Conservation (phyloP, 2,329 filamentous ascomycete genomes). For the Hymenoscyphus fraxineus region DNA sequence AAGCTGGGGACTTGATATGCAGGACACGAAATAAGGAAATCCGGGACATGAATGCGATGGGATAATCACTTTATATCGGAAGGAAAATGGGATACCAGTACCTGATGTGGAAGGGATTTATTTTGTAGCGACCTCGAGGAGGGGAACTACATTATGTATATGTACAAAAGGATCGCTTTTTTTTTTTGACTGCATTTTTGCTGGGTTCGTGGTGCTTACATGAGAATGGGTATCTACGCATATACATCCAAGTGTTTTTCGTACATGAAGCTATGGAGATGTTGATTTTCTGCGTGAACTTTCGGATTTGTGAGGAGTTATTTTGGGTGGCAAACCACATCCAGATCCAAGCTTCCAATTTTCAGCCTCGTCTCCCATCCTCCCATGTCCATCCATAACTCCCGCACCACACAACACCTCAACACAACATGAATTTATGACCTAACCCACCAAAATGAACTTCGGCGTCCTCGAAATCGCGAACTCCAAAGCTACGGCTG, state of each 20-base stretch:
- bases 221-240: slow-evolving; percentile 19
- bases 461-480: slow-evolving; percentile 82
- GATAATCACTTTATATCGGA: neutral
- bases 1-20: neutral
- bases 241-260: slow-evolving; percentile 1
- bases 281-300: neutral
- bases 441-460: slow-evolving; percentile 49
- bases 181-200: slow-evolving; percentile 19
- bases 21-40: neutral
- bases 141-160: neutral
- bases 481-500: slow-evolving; percentile 61
- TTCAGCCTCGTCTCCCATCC: neutral
- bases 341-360: neutral
- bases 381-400: neutral
- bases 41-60: neutral
- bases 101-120: neutral
- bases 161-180: slow-evolving; percentile 23
- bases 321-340: too few relatives aligned
- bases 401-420: slow-evolving; percentile 8
- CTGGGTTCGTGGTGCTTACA: slow-evolving; percentile 14
- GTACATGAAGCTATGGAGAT: slow-evolving; percentile 15
- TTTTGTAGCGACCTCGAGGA: neutral
- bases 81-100: neutral
- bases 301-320: too few relatives aligned
- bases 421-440: slow-evolving; percentile 8